Conservation (phyloP, 768 basidiomycete species). For the Tricholoma hemisulphureum region DNA sequence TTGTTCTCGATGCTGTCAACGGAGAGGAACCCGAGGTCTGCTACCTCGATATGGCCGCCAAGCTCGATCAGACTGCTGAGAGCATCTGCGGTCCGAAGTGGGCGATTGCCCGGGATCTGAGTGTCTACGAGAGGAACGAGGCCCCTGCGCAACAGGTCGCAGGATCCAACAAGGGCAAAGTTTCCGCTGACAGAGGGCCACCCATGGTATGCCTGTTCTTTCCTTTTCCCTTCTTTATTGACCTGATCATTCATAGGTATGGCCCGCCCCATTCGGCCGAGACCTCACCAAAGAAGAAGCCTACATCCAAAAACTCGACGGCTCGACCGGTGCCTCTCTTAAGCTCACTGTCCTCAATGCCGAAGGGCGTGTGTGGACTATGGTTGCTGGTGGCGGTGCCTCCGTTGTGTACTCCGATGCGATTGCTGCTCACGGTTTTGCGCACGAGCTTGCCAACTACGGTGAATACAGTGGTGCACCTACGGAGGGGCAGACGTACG, state of each 20-base stretch:
- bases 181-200: slow-evolving; percentile 90
- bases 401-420: slow-evolving; percentile 71
- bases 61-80: slow-evolving; percentile 99
- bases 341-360: slow-evolving; percentile 96
- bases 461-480: slow-evolving; percentile 99
- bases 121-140: slow-evolving; percentile 57
- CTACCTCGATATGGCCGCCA: slow-evolving; percentile 99
- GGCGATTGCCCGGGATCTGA: slow-evolving; percentile 92
- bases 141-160: slow-evolving; percentile 40
- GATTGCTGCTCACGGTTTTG: slow-evolving; percentile 90
- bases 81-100: slow-evolving; percentile 98
- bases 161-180: slow-evolving; percentile 44
- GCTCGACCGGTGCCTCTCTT: slow-evolving; percentile 94
- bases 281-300: slow-evolving; percentile 98
- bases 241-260: slow-evolving; percentile 43
- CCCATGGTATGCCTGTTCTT: slow-evolving; percentile 70
- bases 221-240: background rate
- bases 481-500: slow-evolving; percentile 97
- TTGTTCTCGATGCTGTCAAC: slow-evolving; percentile 80
- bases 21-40: slow-evolving; percentile 75
- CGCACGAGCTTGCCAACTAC: slow-evolving; percentile 98
- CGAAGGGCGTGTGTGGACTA: slow-evolving; percentile 97
- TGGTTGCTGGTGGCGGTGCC: slow-evolving; percentile 97
- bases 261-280: slow-evolving; percentile 95
- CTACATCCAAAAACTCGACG: slow-evolving; percentile 98